These are phyloP conservation scores for Astrephomene gubernaculifera DNA, from an alignment of 139 green algal genomes.

Conservation along the genomic window DNA sequence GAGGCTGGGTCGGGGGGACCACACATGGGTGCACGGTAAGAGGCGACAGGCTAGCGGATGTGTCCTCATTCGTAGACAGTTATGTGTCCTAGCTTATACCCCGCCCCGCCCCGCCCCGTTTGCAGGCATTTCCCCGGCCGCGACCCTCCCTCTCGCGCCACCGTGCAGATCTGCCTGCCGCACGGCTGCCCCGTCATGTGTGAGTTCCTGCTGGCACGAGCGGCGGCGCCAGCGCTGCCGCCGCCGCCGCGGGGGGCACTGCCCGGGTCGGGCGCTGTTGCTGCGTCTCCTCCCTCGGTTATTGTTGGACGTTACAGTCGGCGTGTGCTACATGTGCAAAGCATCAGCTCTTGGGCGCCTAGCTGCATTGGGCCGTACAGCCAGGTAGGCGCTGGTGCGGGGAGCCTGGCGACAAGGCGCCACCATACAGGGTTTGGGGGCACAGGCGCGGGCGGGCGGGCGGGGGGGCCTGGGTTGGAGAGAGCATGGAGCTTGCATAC, in stretches of 20 bases:
- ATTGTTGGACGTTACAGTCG: slow-evolving; percentile 40
- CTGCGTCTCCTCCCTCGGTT: background rate
- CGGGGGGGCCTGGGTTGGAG: too few species aligned
- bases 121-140: slow-evolving; percentile 69
- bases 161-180: slow-evolving; percentile 78
- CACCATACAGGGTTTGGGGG: too few species aligned
- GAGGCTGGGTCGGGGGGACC: too few species aligned
- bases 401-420: too few species aligned
- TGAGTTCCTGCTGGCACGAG: slow-evolving; percentile 62
- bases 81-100: too few species aligned
- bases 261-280: too few species aligned
- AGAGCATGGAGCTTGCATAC: too few species aligned
- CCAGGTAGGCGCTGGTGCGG: slow-evolving; percentile 71
- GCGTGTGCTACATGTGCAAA: slow-evolving; percentile 95
- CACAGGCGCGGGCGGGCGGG: too few species aligned
- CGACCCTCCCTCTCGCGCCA: slow-evolving; percentile 86
- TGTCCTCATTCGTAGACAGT: too few species aligned
- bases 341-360: slow-evolving; percentile 95
- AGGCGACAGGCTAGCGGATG: too few species aligned
- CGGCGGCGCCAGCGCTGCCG: slow-evolving; percentile 6
- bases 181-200: slow-evolving; percentile 58
- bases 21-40: too few species aligned
- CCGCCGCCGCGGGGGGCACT: background rate
- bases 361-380: slow-evolving; percentile 98
- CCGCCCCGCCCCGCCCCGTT: background rate